Conservation (phyloP, 352 stramenopile genomes). For the Pythium utonaiense region DNA sequence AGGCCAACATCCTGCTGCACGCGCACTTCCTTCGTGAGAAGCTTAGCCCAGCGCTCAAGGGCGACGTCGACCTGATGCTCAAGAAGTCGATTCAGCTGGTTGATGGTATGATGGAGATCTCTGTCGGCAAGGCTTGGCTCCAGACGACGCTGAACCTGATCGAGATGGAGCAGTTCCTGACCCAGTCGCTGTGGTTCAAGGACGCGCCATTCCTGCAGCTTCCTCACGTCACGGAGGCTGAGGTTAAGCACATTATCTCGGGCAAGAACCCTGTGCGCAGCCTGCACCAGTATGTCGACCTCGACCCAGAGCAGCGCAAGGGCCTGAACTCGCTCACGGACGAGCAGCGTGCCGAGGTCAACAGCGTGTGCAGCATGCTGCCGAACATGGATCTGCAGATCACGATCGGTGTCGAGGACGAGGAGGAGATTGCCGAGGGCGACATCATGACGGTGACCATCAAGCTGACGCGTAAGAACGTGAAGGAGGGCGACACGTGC, state of each 20-base stretch:
- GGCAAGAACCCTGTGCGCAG: conserved; percentile 90
- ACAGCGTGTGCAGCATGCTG: conserved; percentile 91
- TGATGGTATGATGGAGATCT: conserved; percentile 99
- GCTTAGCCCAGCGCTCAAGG: conserved; percentile 53
- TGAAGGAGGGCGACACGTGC: conserved; percentile 92
- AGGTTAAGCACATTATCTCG: conserved; percentile 91
- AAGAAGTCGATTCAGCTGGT: conserved; percentile 93
- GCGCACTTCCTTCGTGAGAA: conserved; percentile 92
- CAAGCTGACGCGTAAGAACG: conserved; percentile 95
- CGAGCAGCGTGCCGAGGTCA: conserved; percentile 92
- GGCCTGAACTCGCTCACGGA: conserved; percentile 90
- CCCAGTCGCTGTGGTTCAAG: conserved; percentile 95
- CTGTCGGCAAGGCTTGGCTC: conserved; percentile 93
- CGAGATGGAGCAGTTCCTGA: conserved; percentile 96
- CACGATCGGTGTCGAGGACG: conserved; percentile 88
- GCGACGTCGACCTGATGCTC: conserved; percentile 96
- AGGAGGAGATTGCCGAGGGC: conserved; percentile 96
- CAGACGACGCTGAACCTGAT: conserved; percentile 95
- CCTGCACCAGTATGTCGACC: conserved; percentile 93
- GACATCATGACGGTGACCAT: conserved; percentile 98
- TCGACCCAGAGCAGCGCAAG: conserved; percentile 91
- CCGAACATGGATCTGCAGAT: conserved; percentile 92
- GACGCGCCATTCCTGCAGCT: conserved; percentile 90
- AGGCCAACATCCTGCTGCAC: conserved; percentile 91
- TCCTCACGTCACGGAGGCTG: conserved; percentile 83